These are phyloP conservation scores for Umbellularia californica DNA, from an alignment of 164 flowering plant species.

Conservation along the genomic window DNA sequence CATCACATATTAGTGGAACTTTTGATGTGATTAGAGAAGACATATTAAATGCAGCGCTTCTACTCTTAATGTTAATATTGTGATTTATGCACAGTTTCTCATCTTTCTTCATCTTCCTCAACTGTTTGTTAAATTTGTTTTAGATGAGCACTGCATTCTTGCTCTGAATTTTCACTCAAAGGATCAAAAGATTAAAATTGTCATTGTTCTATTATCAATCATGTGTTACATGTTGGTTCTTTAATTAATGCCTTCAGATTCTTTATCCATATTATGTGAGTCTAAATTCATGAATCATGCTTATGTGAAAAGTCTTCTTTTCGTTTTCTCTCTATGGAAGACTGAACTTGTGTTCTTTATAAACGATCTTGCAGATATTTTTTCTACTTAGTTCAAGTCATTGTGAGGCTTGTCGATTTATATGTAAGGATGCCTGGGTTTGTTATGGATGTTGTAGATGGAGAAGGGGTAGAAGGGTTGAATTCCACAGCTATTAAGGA, in stretches of 20 bases:
- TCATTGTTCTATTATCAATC: not conserved
- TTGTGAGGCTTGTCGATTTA: slow-evolving; percentile 10
- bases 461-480: slow-evolving; percentile 34
- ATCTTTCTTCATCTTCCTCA: not conserved
- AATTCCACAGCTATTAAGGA: slow-evolving; percentile 35
- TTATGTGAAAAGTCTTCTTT: not conserved
- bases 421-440: slow-evolving; percentile 67
- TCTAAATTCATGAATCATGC: not conserved
- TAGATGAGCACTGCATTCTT: not conserved
- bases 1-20: not conserved
- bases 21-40: not conserved
- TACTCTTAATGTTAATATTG: not conserved
- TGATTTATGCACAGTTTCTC: not conserved
- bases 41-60: not conserved
- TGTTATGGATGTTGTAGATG: slow-evolving; percentile 49
- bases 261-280: not conserved
- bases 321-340: not conserved
- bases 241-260: not conserved
- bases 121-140: not conserved
- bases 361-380: slow-evolving; percentile 25
- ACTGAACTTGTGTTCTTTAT: slow-evolving; percentile 1
- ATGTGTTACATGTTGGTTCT: not conserved
- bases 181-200: not conserved
- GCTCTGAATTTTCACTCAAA: not conserved
- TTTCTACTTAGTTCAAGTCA: not conserved